Evolutionary conservation across 768 basidiomycete species (phyloP), one percentile per base, ranked within the genome.

Genomic region (Rhodotorula diobovata): DNA sequence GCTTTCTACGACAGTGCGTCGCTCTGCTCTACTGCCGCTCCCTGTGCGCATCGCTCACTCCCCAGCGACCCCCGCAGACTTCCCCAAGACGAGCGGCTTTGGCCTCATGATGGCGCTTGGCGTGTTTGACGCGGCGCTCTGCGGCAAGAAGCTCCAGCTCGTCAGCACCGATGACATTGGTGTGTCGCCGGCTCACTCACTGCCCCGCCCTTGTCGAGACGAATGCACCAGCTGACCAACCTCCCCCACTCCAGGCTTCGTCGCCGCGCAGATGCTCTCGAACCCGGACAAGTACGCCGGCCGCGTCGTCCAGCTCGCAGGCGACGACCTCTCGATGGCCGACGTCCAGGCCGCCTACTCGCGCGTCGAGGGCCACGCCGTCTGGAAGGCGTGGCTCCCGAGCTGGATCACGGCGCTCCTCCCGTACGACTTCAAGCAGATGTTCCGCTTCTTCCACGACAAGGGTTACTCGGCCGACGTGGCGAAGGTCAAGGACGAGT

Each of bases 1-100:
- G 78, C 73, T 2, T 80, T 80, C 75, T 70, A 68, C 66, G 79
- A 79, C 54, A 80, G 79, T 71, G 66, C 76, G 63, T 74, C 76
- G 37, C 41, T 12, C 57, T 45, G 20, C 23, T 21, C 46, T 21
- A 8, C 46, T 48, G 7, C 15, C 46, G 23, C 21, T 46, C 50
- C 28, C n/a, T 14, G 4, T 2, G n/a, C 51, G 32, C n/a, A 12
- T 9, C 30, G 11, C 3, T 3, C n/a, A 30, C 25, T 14, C 51
- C n/a, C 23, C 51, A 2, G 5, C 10, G 8, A 9, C 46, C 25
- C 46, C 5, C 25, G 51, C 51, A 30, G 51, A 53, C n/a, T 53
- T 30, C 12, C 59, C 50, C 6, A 39, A 61, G 7, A 18, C 25
- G 25, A 28, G 37, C 56, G 75, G 76, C 21, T 12, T 77, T 4